phyloP scores from a whole-genome alignment of 2,329 filamentous ascomycete species.

The Xylaria multiplex region DNA sequence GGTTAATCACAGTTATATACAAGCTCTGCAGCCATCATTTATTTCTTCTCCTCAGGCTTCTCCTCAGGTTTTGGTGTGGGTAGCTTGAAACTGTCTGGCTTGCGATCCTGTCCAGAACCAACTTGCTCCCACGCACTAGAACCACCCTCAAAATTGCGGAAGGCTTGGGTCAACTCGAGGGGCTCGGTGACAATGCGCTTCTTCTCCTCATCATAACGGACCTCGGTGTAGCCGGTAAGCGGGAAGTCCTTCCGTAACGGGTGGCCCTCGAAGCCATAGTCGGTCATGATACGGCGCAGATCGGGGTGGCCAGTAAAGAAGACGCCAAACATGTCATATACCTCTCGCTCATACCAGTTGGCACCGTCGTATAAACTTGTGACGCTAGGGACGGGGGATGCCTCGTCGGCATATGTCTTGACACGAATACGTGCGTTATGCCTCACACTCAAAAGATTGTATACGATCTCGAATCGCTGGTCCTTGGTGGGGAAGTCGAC shows the following conservation, averaged over 20 bases:
- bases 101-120: slow-evolving; percentile 77
- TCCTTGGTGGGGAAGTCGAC: slow-evolving; percentile 96
- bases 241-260: slow-evolving; percentile 98
- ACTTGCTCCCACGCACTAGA: slow-evolving; percentile 75
- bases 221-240: slow-evolving; percentile 96
- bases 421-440: slow-evolving; percentile 97
- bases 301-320: slow-evolving; percentile 97
- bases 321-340: slow-evolving; percentile 96
- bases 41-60: slow-evolving; percentile 94
- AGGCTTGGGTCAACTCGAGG: slow-evolving; percentile 96
- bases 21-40: slow-evolving; percentile 52
- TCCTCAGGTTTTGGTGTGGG: slow-evolving; percentile 95
- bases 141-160: slow-evolving; percentile 96
- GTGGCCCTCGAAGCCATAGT: slow-evolving; percentile 98
- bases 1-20: slow-evolving; percentile 50
- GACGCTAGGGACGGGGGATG: slow-evolving; percentile 89
- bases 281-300: slow-evolving; percentile 96
- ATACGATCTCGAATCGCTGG: slow-evolving; percentile 96
- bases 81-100: slow-evolving; percentile 89
- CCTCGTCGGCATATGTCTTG: slow-evolving; percentile 98
- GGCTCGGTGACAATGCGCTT: slow-evolving; percentile 99
- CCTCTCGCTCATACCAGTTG: slow-evolving; percentile 98
- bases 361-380: slow-evolving; percentile 90
- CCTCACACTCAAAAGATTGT: slow-evolving; percentile 94
- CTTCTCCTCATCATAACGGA: slow-evolving; percentile 99